Evolutionary conservation across 2,329 filamentous ascomycete genomes (phyloP).

Genomic region (Aspergillus calidoustus): DNA sequence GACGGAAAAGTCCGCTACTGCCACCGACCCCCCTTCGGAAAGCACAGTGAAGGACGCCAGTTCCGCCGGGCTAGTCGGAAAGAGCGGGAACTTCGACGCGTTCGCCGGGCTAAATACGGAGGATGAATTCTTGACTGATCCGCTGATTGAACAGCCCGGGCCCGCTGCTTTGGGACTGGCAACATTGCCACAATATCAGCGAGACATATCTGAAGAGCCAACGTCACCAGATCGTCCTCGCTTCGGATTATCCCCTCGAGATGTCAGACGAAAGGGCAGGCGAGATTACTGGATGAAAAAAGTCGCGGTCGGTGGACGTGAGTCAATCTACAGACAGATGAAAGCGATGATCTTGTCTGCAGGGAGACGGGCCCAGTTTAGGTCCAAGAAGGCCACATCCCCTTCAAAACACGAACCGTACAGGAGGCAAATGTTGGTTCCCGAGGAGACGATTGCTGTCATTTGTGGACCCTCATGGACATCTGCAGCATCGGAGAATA

Average conservation of each 20-base stretch:
- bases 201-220: neutral
- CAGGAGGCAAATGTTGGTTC: constrained; percentile 32
- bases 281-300: neutral
- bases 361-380: constrained; percentile 21
- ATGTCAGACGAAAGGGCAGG: neutral
- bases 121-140: neutral
- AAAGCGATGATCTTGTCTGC: constrained; percentile 32
- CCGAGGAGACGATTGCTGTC: constrained; percentile 41
- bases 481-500: constrained; percentile 40
- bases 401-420: neutral
- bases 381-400: neutral
- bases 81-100: neutral
- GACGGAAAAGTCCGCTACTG: neutral
- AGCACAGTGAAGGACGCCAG: neutral
- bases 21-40: neutral
- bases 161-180: neutral
- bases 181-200: neutral
- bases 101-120: neutral
- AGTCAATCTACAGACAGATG: neutral
- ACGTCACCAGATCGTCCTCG: neutral
- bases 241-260: neutral
- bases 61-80: neutral
- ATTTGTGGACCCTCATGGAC: constrained; percentile 37
- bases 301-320: neutral
- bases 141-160: neutral